Evolutionary conservation across 1,284 basidiomycete genomes (phyloP).

Genomic region (Cutaneotrichosporon sp.): DNA sequence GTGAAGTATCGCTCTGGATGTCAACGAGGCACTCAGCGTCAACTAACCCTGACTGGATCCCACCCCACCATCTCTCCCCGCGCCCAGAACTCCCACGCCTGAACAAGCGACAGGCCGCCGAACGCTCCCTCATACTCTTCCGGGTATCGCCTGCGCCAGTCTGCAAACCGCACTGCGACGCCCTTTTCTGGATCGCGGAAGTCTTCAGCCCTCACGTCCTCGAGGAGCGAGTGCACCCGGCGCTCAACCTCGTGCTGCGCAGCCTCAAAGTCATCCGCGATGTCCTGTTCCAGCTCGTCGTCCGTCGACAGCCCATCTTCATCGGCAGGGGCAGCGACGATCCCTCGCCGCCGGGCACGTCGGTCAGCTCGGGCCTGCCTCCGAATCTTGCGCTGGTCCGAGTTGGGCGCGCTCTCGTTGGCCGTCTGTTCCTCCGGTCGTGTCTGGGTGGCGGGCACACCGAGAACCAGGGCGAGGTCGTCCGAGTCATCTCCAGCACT

Average conservation of each 20-base stretch:
- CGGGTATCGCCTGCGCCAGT: conserved; percentile 68
- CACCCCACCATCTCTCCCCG: conserved; percentile 79
- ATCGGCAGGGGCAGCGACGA: neutral
- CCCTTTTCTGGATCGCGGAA: conserved; percentile 77
- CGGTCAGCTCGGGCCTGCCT: conserved; percentile 53
- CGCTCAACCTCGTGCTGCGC: conserved; percentile 59
- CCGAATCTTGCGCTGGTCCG: conserved; percentile 55
- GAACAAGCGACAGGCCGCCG: conserved; percentile 81
- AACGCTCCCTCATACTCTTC: conserved; percentile 85
- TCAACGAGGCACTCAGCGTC: neutral
- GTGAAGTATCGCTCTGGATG: conserved; percentile 54
- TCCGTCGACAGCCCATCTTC: conserved; percentile 80
- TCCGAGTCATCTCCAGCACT: conserved; percentile 71
- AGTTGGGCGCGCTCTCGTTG: conserved; percentile 44
- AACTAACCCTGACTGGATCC: conserved; percentile 73
- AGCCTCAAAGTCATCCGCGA: conserved; percentile 63
- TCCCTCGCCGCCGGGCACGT: conserved; percentile 52
- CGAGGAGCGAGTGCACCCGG: conserved; percentile 58
- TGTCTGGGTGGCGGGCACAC: conserved; percentile 48
- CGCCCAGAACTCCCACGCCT: conserved; percentile 95
- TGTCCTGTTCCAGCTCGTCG: conserved; percentile 60
- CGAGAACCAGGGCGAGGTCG: conserved; percentile 71
- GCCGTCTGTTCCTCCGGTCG: conserved; percentile 22
- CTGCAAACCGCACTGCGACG: conserved; percentile 63
- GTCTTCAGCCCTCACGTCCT: conserved; percentile 79